Evolutionary conservation across 331 rosid species (phyloP).

Genomic region (Ulmus americana): DNA sequence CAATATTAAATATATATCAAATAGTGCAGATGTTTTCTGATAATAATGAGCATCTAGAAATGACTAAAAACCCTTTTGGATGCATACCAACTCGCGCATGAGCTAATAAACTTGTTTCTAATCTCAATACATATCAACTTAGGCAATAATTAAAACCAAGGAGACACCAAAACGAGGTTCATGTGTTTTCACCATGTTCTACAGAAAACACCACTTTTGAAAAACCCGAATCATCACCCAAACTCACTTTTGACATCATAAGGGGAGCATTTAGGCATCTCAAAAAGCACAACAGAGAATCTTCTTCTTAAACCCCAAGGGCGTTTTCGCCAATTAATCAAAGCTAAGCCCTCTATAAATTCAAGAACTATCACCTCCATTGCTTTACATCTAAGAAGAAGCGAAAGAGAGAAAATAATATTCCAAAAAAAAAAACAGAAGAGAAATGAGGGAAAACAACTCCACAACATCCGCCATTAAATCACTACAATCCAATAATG

Average conservation of each 20-base stretch:
- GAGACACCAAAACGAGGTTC: too few species aligned
- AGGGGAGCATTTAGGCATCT: slow-evolving; percentile 15
- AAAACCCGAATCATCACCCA: not conserved
- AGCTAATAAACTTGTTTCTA: too few species aligned
- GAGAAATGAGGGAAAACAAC: slow-evolving; percentile 20
- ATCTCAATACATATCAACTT: too few species aligned
- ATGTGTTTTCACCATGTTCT: not conserved
- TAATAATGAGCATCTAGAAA: too few species aligned
- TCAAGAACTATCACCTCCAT: slow-evolving; percentile 7
- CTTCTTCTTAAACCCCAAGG: slow-evolving; percentile 17
- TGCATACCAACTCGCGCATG: too few species aligned
- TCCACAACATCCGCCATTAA: not conserved
- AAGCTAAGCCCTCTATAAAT: slow-evolving; percentile 15
- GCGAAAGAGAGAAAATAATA: not conserved
- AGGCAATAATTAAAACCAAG: too few species aligned
- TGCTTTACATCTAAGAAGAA: slow-evolving; percentile 7
- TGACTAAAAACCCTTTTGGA: too few species aligned
- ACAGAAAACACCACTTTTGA: not conserved
- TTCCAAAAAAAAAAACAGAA: not conserved
- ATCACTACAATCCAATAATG: slow-evolving; percentile 6
- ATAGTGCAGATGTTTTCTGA: too few species aligned
- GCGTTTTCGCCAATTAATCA: slow-evolving; percentile 11
- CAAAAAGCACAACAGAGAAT: slow-evolving; percentile 19
- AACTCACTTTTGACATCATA: slow-evolving; percentile 15
- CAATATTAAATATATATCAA: too few species aligned